These are phyloP conservation scores for Hypoxylon sp. DNA, from an alignment of 2,329 filamentous ascomycete genomes.

Conservation along the genomic window DNA sequence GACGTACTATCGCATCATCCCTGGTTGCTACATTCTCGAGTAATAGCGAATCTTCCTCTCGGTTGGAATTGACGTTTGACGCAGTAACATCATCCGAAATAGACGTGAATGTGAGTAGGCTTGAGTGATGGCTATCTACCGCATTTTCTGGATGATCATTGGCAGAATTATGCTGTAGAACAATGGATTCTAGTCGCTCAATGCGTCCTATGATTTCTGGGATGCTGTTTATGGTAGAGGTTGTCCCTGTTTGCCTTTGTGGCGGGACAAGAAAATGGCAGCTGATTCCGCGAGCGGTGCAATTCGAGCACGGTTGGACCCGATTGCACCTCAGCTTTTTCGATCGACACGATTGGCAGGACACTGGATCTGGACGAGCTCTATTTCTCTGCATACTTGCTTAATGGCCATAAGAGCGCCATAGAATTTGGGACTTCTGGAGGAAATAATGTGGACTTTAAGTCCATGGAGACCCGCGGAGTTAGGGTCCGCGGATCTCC, in stretches of 20 bases:
- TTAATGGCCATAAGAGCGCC: neutral
- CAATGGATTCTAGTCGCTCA: slow-evolving; percentile 43
- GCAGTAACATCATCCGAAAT: neutral
- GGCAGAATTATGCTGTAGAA: slow-evolving; percentile 23
- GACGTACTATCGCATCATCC: slow-evolving; percentile 36
- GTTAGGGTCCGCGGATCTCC: slow-evolving; percentile 32
- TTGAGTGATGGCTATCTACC: neutral
- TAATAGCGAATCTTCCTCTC: slow-evolving; percentile 25
- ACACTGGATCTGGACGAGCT: slow-evolving; percentile 41
- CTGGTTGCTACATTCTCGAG: slow-evolving; percentile 40
- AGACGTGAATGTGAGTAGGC: neutral
- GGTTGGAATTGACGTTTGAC: neutral
- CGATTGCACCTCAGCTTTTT: slow-evolving; percentile 46
- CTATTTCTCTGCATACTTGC: slow-evolving; percentile 37
- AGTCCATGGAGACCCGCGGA: slow-evolving; percentile 28
- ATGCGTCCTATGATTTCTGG: slow-evolving; percentile 39
- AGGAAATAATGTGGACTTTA: slow-evolving; percentile 6
- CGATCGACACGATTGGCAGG: slow-evolving; percentile 44
- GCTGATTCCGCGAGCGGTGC: slow-evolving; percentile 35
- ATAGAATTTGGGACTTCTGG: neutral
- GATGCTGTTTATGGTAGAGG: slow-evolving; percentile 2
- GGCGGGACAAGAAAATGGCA: slow-evolving; percentile 42
- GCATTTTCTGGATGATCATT: neutral
- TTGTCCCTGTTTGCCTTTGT: slow-evolving; percentile 14
- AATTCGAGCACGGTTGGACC: slow-evolving; percentile 45